Base-by-base conservation (phyloP, 2,329 filamentous ascomycete genomes). In the Hirsutella thompsonii region DNA sequence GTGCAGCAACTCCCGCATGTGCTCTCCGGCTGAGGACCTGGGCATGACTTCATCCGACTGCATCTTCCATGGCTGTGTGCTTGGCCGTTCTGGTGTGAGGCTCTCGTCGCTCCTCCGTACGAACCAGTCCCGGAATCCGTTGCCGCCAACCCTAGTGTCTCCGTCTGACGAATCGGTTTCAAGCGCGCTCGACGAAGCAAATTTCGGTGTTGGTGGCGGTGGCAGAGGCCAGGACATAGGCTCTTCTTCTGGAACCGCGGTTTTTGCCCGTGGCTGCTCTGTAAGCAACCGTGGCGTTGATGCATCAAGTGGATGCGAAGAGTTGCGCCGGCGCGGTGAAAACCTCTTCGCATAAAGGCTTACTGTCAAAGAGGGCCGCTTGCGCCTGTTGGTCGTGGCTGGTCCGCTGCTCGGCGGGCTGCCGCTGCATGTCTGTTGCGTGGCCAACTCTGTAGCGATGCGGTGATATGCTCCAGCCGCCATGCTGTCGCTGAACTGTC, bases 401-500 rank as follows among this genome's bases (percentile, higher is more conserved):
- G 44, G 30, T 8, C 19, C 19, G 36, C 20, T 4, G 18, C 38
- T 28, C n/a, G 41, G 39, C 30, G 11, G 16, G 16, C 20, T 20
- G 32, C 16, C 23, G 29, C 36, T 26, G 21, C 40, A 35, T 4
- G 38, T 26, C 10, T 42, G 20, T 19, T n/a, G 26, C 36, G 46
- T 48, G 16, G 60, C 59, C 20, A 63, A 48, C 39, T 55, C 52
- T 16, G 51, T 51, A 14, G 59, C 51, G 38, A 63, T 54, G 8
- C 52, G 52, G 42, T 63, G 60, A 26, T 63, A 63, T 34, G 61
- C 60, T 35, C 52, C 54, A 2, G 58, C 53, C 4, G 53, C 52
- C 38, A 52, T 53, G 18, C 44, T 46, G 40, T 61, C 58, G 38
- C 49, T 55, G 18, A 58, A 56, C 33, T 57, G 52, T 36, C 47